Conservation (phyloP, 164 flowering plant species). For the grape (Vitis vinifera) region ASM3070453v1 NC_081814.1:10311001-10311500, state of each 20-base stretch:
- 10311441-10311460: neutral
- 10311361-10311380: constrained; percentile 7
- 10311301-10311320: neutral
- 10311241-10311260: neutral
- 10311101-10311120: too few relatives aligned
- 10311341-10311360: constrained; percentile 12
- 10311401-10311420: constrained; percentile 14
- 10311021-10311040: too few relatives aligned
- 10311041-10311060: too few relatives aligned
- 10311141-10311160: too few relatives aligned
- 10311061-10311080: too few relatives aligned
- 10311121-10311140: too few relatives aligned
- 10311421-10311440: neutral
- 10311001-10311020: too few relatives aligned
- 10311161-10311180: too few relatives aligned
- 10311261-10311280: constrained; percentile 13
- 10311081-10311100: too few relatives aligned
- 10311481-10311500: neutral
- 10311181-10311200: too few relatives aligned
- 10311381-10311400: constrained; percentile 11
- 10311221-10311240: neutral
- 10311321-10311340: neutral
- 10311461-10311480: neutral
- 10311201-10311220: neutral
- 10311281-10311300: constrained; percentile 8